Evolutionary conservation across 495 filamentous ascomycete genomes (phyloP).

Genomic region (Echria macrotheca): DNA sequence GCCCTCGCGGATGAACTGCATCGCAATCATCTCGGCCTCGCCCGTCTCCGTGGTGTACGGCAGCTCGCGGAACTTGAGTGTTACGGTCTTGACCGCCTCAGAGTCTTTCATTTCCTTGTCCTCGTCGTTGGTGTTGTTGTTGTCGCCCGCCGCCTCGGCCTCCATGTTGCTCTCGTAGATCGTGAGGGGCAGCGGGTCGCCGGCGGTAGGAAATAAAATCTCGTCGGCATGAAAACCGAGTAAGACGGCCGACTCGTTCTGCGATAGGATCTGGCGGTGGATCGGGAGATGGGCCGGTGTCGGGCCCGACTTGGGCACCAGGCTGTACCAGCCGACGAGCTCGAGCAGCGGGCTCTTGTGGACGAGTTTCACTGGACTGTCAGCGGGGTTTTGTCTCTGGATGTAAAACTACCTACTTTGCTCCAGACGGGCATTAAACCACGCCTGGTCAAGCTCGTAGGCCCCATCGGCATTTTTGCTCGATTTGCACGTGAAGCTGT

Average conservation of each 20-base stretch:
- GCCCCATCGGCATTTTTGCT: conserved; percentile 44
- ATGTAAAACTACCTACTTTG: conserved; percentile 60
- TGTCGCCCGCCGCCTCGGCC: conserved; percentile 39
- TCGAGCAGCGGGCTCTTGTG: conserved; percentile 79
- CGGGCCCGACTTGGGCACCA: conserved; percentile 69
- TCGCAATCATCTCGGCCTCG: conserved; percentile 94
- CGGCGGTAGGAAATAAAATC: conserved; percentile 49
- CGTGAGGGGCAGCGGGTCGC: conserved; percentile 79
- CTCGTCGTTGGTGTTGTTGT: conserved; percentile 35
- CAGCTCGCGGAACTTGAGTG: conserved; percentile 73
- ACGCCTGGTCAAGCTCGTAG: conserved; percentile 54
- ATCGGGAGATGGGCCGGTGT: conserved; percentile 60
- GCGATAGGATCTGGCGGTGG: conserved; percentile 67
- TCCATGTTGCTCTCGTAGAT: conserved; percentile 87
- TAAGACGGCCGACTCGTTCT: conserved; percentile 83
- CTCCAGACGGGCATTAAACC: conserved; percentile 75
- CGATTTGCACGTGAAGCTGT: conserved; percentile 78
- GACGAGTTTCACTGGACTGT: conserved; percentile 64
- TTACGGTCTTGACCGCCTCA: conserved; percentile 45
- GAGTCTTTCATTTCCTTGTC: conserved; percentile 73
- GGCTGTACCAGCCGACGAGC: conserved; percentile 93
- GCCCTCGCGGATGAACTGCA: conserved; percentile 82
- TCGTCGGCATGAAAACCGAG: conserved; percentile 72
- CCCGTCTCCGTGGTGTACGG: conserved; percentile 86
- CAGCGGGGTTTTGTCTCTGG: background rate